Conservation (phyloP, 2,329 filamentous ascomycete genomes). For the Geosmithia flava region DNA sequence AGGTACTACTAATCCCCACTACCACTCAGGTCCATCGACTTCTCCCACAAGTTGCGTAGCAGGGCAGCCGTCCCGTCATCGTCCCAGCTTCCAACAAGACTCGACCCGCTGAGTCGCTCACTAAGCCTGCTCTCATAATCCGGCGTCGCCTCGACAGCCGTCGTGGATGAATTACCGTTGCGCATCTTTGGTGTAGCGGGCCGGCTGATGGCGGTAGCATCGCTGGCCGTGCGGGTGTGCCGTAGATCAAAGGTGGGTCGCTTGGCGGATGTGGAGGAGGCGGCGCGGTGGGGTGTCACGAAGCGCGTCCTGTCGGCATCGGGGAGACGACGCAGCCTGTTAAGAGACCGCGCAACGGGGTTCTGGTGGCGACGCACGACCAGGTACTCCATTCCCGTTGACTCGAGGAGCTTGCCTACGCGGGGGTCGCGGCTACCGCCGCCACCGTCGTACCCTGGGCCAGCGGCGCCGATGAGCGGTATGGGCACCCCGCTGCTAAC, state of each 20-base stretch:
- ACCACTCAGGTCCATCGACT: constrained; percentile 42
- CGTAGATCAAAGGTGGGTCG: constrained; percentile 13
- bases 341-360: constrained; percentile 51
- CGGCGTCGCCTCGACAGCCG: too few species aligned
- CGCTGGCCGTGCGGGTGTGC: constrained; percentile 25
- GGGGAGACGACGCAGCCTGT: constrained; percentile 30
- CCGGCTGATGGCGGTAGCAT: constrained; percentile 17
- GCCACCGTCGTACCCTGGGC: constrained; percentile 35
- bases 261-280: constrained; percentile 23
- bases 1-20: constrained; percentile 17
- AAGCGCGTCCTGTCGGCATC: constrained; percentile 33
- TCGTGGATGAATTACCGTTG: too few species aligned
- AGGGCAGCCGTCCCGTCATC: constrained; percentile 37
- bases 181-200: constrained; percentile 14
- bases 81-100: constrained; percentile 33
- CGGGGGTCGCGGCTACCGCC: constrained; percentile 43
- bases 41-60: constrained; percentile 50
- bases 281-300: constrained; percentile 30
- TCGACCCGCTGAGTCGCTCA: constrained; percentile 34
- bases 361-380: constrained; percentile 63
- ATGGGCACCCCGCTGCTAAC: constrained; percentile 24
- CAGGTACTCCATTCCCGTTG: constrained; percentile 61
- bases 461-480: constrained; percentile 38
- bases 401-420: constrained; percentile 52
- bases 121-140: constrained; percentile 29